Percentiles rank a stretch among this genome's conserved stretches.
These are phyloP conservation scores for Ascochyta fabae DNA, from an alignment of 2,329 filamentous ascomycete genomes.

Conservation along the genomic window DNA sequence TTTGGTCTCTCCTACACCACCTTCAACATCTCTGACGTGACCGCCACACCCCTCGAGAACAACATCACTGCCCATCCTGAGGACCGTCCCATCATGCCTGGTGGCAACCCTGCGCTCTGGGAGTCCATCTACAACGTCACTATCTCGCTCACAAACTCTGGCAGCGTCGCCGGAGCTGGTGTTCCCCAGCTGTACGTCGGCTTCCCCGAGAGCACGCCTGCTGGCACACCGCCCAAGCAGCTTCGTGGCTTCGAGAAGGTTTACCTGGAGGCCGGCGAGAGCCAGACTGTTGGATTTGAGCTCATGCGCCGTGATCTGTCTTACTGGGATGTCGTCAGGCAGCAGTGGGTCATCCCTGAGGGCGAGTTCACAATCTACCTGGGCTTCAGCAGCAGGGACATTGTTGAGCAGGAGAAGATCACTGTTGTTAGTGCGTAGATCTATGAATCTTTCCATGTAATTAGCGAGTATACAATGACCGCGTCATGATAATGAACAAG, in stretches of 20 bases:
- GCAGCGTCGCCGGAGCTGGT: slow-evolving; percentile 58
- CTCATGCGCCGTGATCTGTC: slow-evolving; percentile 81
- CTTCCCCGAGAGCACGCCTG: slow-evolving; percentile 64
- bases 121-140: slow-evolving; percentile 71
- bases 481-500: slow-evolving; percentile 5
- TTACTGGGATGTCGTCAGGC: slow-evolving; percentile 77
- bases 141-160: slow-evolving; percentile 73
- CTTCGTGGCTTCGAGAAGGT: slow-evolving; percentile 60
- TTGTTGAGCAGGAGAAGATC: slow-evolving; percentile 28
- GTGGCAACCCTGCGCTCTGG: slow-evolving; percentile 62
- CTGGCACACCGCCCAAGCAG: slow-evolving; percentile 57
- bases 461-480: slow-evolving; percentile 14
- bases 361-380: slow-evolving; percentile 45
- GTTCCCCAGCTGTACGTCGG: slow-evolving; percentile 66
- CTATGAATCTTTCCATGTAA: background rate
- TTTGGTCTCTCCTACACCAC: slow-evolving; percentile 78
- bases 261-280: slow-evolving; percentile 61
- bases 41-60: slow-evolving; percentile 59
- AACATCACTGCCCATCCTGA: slow-evolving; percentile 66
- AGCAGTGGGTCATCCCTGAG: slow-evolving; percentile 76
- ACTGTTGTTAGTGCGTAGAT: slow-evolving; percentile 24
- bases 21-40: slow-evolving; percentile 73
- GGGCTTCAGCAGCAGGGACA: slow-evolving; percentile 37
- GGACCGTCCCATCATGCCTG: slow-evolving; percentile 51
- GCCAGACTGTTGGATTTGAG: slow-evolving; percentile 68